phyloP scores from a whole-genome alignment of 2,329 filamentous ascomycete species.

The Fusarium brachygibbosum region DNA sequence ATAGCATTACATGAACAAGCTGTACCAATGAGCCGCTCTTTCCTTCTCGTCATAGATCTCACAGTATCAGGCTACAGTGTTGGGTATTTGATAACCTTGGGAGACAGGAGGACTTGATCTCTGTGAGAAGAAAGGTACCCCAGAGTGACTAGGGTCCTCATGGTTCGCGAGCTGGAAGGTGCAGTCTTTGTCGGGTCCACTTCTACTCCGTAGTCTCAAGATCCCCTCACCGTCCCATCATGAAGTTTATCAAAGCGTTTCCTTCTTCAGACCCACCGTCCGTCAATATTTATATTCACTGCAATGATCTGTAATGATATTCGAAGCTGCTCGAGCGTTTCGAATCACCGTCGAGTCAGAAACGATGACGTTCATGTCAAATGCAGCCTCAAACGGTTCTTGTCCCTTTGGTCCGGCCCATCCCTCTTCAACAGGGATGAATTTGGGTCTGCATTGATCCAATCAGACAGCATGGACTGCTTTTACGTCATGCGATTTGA shows the following conservation, averaged over 20 bases:
- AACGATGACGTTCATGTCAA: slow-evolving; percentile 14
- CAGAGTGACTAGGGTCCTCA: slow-evolving; percentile 33
- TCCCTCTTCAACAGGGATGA: slow-evolving; percentile 39
- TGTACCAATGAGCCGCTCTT: background rate
- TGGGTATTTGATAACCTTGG: background rate
- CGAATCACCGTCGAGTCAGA: slow-evolving; percentile 22
- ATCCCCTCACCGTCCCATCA: slow-evolving; percentile 26
- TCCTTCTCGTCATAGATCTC: slow-evolving; percentile 19
- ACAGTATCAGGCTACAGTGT: background rate
- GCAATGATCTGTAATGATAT: background rate
- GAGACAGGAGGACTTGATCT: slow-evolving; percentile 3
- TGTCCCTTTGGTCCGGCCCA: slow-evolving; percentile 44
- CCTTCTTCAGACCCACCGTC: slow-evolving; percentile 23
- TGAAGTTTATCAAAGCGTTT: slow-evolving; percentile 38
- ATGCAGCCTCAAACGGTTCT: slow-evolving; percentile 12
- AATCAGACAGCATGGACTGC: slow-evolving; percentile 27
- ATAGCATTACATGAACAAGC: background rate
- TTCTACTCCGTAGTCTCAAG: slow-evolving; percentile 22
- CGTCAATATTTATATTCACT: slow-evolving; percentile 7
- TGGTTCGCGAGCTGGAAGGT: slow-evolving; percentile 35
- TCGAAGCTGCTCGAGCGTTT: background rate
- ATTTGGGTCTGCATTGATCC: slow-evolving; percentile 31
- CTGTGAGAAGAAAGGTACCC: slow-evolving; percentile 40
- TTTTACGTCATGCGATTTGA: background rate
- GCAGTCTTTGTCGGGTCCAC: slow-evolving; percentile 28